phyloP scores from a whole-genome alignment of 768 basidiomycete species.

The Galerina sulciceps region DNA sequence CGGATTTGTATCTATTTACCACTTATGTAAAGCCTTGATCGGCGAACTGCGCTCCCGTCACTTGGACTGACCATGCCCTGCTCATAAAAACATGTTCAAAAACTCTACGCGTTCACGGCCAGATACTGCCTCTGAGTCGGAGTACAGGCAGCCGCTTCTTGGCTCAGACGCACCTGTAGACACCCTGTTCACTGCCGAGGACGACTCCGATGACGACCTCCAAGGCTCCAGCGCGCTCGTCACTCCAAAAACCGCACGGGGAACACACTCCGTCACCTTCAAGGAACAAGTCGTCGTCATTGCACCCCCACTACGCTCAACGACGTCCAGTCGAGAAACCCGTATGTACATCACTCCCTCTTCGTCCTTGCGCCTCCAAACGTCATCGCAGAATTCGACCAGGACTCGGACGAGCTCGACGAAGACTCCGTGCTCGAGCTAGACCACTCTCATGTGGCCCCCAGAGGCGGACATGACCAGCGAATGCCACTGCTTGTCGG shows the following conservation, averaged over 20 bases:
- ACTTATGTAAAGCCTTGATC: conserved; percentile 1
- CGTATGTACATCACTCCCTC: conserved; percentile 56
- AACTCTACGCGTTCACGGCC: conserved; percentile 15
- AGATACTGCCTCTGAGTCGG: conserved; percentile 31
- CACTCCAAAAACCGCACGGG: conserved; percentile 34
- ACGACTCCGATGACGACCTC: conserved; percentile 55
- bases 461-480: conserved; percentile 46
- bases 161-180: conserved; percentile 37
- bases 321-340: conserved; percentile 75
- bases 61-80: conserved; percentile 15
- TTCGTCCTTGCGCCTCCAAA: not conserved
- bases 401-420: conserved; percentile 83
- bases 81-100: conserved; percentile 30
- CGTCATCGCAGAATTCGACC: conserved; percentile 68
- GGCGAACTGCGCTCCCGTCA: not conserved
- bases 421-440: conserved; percentile 39
- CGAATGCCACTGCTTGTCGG: conserved; percentile 81
- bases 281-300: conserved; percentile 72
- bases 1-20: conserved; percentile 17
- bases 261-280: conserved; percentile 62
- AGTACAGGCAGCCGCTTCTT: conserved; percentile 65
- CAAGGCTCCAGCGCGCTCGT: conserved; percentile 35
- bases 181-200: conserved; percentile 58
- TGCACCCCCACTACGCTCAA: conserved; percentile 72
- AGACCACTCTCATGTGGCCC: conserved; percentile 28